Conservation (phyloP, 371 early-diverging fungal species). For the Cokeromyces recurvatus region DNA sequence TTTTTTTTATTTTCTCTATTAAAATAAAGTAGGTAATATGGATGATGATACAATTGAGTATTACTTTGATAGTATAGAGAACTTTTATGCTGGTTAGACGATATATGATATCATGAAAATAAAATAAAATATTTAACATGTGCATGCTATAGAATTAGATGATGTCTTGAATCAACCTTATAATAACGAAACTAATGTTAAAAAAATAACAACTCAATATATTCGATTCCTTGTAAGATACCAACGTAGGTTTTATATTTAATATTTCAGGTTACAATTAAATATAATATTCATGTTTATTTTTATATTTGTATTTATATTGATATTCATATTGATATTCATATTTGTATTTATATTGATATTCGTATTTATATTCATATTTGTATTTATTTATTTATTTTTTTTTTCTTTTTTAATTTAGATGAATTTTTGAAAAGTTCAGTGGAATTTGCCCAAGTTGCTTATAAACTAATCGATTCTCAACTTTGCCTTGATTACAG, state of each 20-base stretch:
- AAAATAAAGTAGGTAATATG: neutral
- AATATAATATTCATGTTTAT: no score
- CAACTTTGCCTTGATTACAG: constrained; percentile 57
- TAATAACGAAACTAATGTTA: constrained; percentile 26
- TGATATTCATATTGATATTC: no score
- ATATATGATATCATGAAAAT: no score
- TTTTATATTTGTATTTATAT: no score
- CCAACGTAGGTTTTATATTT: no score
- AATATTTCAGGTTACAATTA: no score
- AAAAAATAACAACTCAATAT: constrained; percentile 34
- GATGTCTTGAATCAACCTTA: constrained; percentile 41
- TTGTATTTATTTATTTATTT: no score
- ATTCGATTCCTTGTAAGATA: constrained; percentile 38
- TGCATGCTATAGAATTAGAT: constrained; percentile 48
- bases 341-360: no score
- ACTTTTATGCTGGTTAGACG: constrained; percentile 50
- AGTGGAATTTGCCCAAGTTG: constrained; percentile 49
- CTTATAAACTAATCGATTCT: constrained; percentile 65
- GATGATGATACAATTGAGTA: constrained; percentile 39
- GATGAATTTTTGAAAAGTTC: constrained; percentile 49
- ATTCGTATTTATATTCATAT: no score
- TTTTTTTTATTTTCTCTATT: neutral
- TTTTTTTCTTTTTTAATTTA: constrained; percentile 9
- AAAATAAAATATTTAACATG: no score
- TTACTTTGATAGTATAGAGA: constrained; percentile 37